Evolutionary conservation across 75 land plant genomes (phyloP).

Genomic region (Pinus taeda): DNA sequence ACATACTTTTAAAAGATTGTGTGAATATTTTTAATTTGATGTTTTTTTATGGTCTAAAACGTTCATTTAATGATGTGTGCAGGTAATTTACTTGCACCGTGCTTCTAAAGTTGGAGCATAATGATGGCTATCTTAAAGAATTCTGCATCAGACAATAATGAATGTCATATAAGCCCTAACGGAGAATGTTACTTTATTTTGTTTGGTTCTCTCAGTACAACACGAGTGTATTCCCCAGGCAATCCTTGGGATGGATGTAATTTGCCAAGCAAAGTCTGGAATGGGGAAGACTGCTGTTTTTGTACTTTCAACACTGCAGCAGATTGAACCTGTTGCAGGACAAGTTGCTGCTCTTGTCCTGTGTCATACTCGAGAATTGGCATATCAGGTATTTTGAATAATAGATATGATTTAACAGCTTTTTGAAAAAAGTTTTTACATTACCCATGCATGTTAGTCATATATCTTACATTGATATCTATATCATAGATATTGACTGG

Average conservation of each 20-base stretch:
- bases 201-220: slow-evolving; percentile 84
- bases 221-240: slow-evolving; percentile 99
- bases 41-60: neutral
- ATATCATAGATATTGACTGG: neutral
- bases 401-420: no score
- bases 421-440: neutral
- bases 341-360: slow-evolving; percentile 87
- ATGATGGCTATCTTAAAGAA: slow-evolving; percentile 11
- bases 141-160: slow-evolving; percentile 6
- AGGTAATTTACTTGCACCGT: slow-evolving; percentile 20
- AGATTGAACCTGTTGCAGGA: slow-evolving; percentile 74
- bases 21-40: no score
- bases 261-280: slow-evolving; percentile 99
- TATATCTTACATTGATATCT: neutral
- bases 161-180: slow-evolving; percentile 3
- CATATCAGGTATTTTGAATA: slow-evolving; percentile 74
- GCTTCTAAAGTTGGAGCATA: slow-evolving; percentile 9
- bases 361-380: slow-evolving; percentile 95
- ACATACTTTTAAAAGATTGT: no score
- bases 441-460: neutral
- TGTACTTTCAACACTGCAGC: slow-evolving; percentile 94
- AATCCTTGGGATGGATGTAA: slow-evolving; percentile 98
- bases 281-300: slow-evolving; percentile 99
- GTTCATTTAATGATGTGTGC: neutral
- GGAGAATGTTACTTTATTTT: slow-evolving; percentile 24